Percentiles rank a stretch among this genome's conserved stretches.
Conservation (phyloP, 1,284 basidiomycete species). For the Austroboletus novae-zelandiae region DNA sequence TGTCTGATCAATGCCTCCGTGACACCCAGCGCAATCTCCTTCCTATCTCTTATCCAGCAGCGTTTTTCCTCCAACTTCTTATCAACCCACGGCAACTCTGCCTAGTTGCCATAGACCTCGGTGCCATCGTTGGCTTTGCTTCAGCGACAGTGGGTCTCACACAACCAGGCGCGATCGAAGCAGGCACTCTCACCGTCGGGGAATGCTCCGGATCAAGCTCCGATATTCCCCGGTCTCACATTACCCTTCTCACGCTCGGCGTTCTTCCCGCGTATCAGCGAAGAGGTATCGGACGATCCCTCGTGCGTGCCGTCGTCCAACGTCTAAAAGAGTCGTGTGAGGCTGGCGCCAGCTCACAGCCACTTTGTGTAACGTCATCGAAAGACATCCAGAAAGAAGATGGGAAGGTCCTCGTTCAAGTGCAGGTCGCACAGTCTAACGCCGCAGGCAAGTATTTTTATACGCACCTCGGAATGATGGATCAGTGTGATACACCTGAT, state of each 20-base stretch:
- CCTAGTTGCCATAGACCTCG: slow-evolving; percentile 42
- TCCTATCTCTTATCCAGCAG: slow-evolving; percentile 45
- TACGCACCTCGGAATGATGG: slow-evolving; percentile 28
- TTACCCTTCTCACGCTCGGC: slow-evolving; percentile 59
- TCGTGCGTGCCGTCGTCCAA: slow-evolving; percentile 40
- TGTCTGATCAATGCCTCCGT: slow-evolving; percentile 1
- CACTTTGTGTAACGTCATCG: neutral
- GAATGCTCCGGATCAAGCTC: slow-evolving; percentile 4
- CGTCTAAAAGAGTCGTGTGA: slow-evolving; percentile 16
- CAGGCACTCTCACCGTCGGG: slow-evolving; percentile 3
- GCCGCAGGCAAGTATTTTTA: slow-evolving; percentile 26
- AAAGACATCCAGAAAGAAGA: neutral
- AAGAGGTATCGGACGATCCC: slow-evolving; percentile 47
- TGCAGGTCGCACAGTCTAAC: slow-evolving; percentile 28
- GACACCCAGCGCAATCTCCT: slow-evolving; percentile 38
- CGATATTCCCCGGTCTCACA: slow-evolving; percentile 28
- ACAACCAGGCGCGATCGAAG: slow-evolving; percentile 16
- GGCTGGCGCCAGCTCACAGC: neutral
- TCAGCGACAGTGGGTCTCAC: slow-evolving; percentile 40
- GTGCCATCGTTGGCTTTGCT: slow-evolving; percentile 46
- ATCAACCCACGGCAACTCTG: slow-evolving; percentile 47
- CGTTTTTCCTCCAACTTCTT: slow-evolving; percentile 57
- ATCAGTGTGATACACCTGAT: slow-evolving; percentile 10
- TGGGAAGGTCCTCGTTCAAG: slow-evolving; percentile 23
- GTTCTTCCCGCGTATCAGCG: slow-evolving; percentile 48